Conservation (phyloP, 345 rosid genomes). For the Cardiospermum halicacabum region DNA sequence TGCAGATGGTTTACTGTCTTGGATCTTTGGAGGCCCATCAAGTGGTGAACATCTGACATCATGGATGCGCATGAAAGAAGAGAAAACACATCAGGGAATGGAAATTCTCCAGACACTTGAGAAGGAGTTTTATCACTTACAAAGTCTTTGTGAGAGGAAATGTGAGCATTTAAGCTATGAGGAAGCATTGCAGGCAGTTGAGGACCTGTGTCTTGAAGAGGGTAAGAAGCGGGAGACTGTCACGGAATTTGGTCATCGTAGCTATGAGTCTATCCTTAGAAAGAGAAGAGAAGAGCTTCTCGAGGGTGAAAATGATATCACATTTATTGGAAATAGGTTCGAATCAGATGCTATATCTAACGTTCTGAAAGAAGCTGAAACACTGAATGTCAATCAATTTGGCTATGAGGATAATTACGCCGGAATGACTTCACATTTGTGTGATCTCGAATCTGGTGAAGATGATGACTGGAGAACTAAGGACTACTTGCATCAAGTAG, state of each 20-base stretch:
- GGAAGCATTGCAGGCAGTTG: constrained; percentile 79
- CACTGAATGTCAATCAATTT: constrained; percentile 61
- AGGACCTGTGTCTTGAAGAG: constrained; percentile 81
- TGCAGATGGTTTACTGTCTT: constrained; percentile 57
- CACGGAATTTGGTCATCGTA: constrained; percentile 42
- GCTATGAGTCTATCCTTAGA: constrained; percentile 63
- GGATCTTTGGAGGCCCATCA: constrained; percentile 82
- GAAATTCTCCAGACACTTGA: constrained; percentile 74
- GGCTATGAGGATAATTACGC: constrained; percentile 62
- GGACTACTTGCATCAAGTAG: constrained; percentile 63
- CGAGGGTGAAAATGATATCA: constrained; percentile 49
- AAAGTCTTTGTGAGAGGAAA: constrained; percentile 81
- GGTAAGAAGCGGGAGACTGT: constrained; percentile 68
- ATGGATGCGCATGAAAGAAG: constrained; percentile 72
- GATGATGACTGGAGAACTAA: constrained; percentile 66
- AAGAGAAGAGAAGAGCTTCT: constrained; percentile 63
- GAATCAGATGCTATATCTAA: constrained; percentile 72
- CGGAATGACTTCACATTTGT: constrained; percentile 57
- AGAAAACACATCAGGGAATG: constrained; percentile 61
- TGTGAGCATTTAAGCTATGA: constrained; percentile 70
- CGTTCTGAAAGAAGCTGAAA: constrained; percentile 72
- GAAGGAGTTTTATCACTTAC: constrained; percentile 72
- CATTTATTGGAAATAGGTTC: constrained; percentile 39
- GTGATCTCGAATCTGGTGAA: constrained; percentile 87
- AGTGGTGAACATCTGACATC: constrained; percentile 57